phyloP scores from a whole-genome alignment of 495 filamentous ascomycete genomes.

The Aspergillus diversus region DNA sequence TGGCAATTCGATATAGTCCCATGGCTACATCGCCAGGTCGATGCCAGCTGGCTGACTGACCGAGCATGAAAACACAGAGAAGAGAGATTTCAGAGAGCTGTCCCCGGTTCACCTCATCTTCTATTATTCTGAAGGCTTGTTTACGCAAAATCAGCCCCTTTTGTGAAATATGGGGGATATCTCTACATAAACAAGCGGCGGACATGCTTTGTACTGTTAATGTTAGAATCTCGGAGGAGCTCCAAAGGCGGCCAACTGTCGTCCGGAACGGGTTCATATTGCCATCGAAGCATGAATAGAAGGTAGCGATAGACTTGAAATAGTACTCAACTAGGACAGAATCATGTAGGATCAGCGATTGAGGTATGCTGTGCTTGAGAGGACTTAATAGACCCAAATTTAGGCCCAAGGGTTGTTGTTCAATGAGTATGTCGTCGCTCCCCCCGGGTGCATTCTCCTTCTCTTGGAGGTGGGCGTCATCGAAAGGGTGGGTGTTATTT shows the following conservation, averaged over 20 bases:
- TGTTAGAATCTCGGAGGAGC: conserved; percentile 3
- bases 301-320: background rate
- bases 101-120: background rate
- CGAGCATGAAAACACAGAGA: background rate
- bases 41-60: conserved; percentile 2
- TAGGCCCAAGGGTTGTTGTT: background rate
- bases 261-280: conserved; percentile 5
- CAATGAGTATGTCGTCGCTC: background rate
- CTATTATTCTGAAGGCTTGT: background rate
- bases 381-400: background rate
- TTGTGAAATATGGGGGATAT: background rate
- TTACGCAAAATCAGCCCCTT: background rate
- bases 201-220: conserved; percentile 7
- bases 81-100: background rate
- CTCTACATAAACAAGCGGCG: conserved; percentile 4
- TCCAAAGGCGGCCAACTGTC: background rate
- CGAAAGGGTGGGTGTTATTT: background rate
- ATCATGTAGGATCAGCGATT: background rate
- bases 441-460: background rate
- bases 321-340: background rate
- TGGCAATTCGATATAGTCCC: background rate
- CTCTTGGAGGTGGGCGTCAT: background rate
- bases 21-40: background rate
- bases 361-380: background rate
- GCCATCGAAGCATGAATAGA: background rate